phyloP scores from a whole-genome alignment of 495 filamentous ascomycete genomes.

The Patellaria atrata region DNA sequence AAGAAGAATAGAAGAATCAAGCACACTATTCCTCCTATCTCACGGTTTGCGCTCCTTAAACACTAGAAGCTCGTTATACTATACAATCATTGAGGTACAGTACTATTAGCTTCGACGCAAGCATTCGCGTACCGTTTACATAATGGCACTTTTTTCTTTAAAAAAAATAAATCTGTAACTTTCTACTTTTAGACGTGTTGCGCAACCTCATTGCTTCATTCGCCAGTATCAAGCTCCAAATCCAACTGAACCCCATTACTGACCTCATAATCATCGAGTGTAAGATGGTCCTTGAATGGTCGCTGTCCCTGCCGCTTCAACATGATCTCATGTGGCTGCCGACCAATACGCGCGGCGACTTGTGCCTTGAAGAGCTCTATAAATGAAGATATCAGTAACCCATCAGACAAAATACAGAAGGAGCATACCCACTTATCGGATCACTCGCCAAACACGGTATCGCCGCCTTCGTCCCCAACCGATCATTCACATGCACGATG shows the following conservation, averaged over 20 bases:
- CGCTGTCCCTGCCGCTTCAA: conserved; percentile 82
- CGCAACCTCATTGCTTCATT: conserved; percentile 9
- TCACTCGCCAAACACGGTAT: conserved; percentile 78
- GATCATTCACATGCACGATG: conserved; percentile 81
- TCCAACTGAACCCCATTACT: conserved; percentile 82
- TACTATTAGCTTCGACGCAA: no score
- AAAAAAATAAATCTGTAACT: no score
- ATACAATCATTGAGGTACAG: no score
- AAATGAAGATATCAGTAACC: conserved; percentile 16
- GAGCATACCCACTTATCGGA: conserved; percentile 43
- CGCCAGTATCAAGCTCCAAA: conserved; percentile 35
- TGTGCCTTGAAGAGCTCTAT: conserved; percentile 69
- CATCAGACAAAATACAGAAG: conserved; percentile 1
- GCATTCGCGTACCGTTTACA: no score
- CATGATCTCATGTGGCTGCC: conserved; percentile 79
- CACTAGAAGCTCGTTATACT: no score
- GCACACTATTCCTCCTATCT: no score
- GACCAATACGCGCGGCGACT: conserved; percentile 74
- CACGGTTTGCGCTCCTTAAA: no score
- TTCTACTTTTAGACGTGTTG: no score
- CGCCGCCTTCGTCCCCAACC: conserved; percentile 75
- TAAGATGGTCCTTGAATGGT: conserved; percentile 81
- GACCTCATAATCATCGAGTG: conserved; percentile 77
- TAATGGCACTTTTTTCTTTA: no score
- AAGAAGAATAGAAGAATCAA: no score